Percentiles rank a stretch among this genome's conserved stretches.
Evolutionary conservation across 805 yeast genomes (phyloP).

Genomic region (Kluyveromyces nonfermentans): DNA sequence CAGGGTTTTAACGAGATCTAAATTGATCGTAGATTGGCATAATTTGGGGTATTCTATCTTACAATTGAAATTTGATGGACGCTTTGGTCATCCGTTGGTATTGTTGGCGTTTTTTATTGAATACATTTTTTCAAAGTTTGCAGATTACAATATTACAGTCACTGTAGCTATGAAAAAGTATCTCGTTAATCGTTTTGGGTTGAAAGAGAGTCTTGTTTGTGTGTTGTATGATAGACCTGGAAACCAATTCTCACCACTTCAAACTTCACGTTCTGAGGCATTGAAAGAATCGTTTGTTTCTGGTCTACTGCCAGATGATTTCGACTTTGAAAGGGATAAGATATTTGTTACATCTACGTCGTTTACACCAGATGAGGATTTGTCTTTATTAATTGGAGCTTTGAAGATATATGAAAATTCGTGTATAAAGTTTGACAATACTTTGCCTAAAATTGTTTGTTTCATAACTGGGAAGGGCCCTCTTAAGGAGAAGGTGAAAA

Average conservation of each 20-base stretch:
- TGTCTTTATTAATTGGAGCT: constrained; percentile 58
- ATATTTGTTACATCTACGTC: constrained; percentile 84
- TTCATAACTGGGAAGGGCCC: constrained; percentile 99
- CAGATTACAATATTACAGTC: constrained; percentile 72
- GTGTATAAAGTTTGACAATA: constrained; percentile 15
- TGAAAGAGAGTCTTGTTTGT: constrained; percentile 39
- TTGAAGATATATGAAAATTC: constrained; percentile 47
- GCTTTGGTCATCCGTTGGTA: constrained; percentile 52
- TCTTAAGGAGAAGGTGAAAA: constrained; percentile 43
- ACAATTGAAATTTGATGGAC: constrained; percentile 47
- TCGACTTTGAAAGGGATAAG: constrained; percentile 36
- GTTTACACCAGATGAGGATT: constrained; percentile 93
- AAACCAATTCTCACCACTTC: constrained; percentile 48
- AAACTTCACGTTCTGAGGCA: constrained; percentile 11
- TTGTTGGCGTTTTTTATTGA: constrained; percentile 55
- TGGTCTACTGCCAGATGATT: constrained; percentile 27
- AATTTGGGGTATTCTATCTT: constrained; percentile 81
- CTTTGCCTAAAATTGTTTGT: constrained; percentile 44
- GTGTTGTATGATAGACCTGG: constrained; percentile 87
- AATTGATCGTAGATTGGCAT: constrained; percentile 89
- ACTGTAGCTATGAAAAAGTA: constrained; percentile 62
- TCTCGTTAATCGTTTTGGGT: constrained; percentile 45
- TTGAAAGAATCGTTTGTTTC: constrained; percentile 26
- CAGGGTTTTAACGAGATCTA: constrained; percentile 44
- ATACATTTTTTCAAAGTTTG: constrained; percentile 45